Evolutionary conservation across 106 monocot species (phyloP), one percentile per base, ranked within the genome.

Genomic region (Triglochin maritima): DNA sequence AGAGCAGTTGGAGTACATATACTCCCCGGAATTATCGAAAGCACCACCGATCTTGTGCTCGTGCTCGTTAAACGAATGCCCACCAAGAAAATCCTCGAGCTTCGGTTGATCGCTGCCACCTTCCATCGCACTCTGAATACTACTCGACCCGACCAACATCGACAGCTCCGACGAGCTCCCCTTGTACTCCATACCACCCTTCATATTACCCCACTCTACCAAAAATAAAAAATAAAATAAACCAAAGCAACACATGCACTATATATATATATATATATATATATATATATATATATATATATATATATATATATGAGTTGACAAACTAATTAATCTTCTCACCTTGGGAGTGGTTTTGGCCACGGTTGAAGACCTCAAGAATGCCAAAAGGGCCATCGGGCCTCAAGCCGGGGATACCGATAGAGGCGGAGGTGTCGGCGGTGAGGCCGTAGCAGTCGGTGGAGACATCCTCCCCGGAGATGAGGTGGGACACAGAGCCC

Each of bases 1-100:
- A 6, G 81, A 78, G 53, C 79, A 82, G 72, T 68, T 72, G 58
- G 74, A 63, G 79, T 77, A 85, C 75, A 79, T 72, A 75, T 84
- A 83, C 56, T 75, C 80, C 2, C 50, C 53, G 47, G 82, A 64
- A 49, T 10, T 70, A 4, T 46, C 57, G 47, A 69, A 69, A 46
- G 56, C 58, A 10, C 66, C 77, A 0, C 64, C 17, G 46, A 56
- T 71, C 15, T 72, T 74, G 62, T 75, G 77, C 42, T 82, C 55
- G 49, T 83, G 77, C 48, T 80, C 83, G 10, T 80, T 60, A 74
- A 86, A 95, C 13, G 86, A 83, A 65, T 79, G 69, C 13, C 86
- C 89, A 3, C 94, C 94, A 17, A 94, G 87, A 49, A 94, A 94
- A 56, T 90, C 89, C 59, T 94, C 94, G 8, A 94, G 84, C 79